Base-by-base conservation (phyloP, 2,329 filamentous ascomycete genomes). In the Diplodia seriata region DNA sequence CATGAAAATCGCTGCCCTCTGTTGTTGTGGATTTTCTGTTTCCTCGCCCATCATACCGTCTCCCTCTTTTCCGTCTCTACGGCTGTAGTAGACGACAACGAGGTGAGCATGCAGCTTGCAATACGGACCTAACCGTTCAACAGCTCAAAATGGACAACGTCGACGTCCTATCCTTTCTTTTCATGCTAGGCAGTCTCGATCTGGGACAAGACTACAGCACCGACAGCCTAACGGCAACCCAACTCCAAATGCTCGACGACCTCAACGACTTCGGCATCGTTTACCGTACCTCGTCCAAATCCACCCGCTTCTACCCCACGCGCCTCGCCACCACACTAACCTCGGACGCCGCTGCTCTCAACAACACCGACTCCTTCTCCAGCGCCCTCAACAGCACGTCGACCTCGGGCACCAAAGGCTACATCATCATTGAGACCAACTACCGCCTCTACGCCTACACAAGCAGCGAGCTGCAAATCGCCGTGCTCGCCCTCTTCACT, bases 381-480 rank as follows among this genome's bases (percentile, higher is more conserved):
- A 90, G 90, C 51, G 90, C 90, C 8, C 85, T 89, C 1, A 80
- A 82, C n/a, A 77, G 71, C 43, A 67, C 69, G 70, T 72, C 73
- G 68, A 72, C 76, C 62, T 84, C 88, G 36, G 90, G 90, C 51
- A 80, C 84, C 70, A 89, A 89, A 74, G 94, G 94, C 70, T 95
- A 93, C 82, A 93, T 99, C 76, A 94, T 99, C 74, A 88, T 99
- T 72, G 95, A 99, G 82, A 99, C 95, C 9, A 99, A 99, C 81
- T 98, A 97, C 82, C 91, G 95, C 31, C 83, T 99, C 72, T 99
- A 99, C 82, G 95, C 95, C 38, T 99, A 99, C 82, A 98, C 96
- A 7, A 90, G 91, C 40, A 97, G 93, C 0, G 92, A 94, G 0
- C 87, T 99, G 0, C 94, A 97, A 79, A 99, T 98, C 71, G 93